Percentiles rank a stretch among this genome's conserved stretches.
Evolutionary conservation across 768 basidiomycete species (phyloP).

Genomic region (Polyporus arcularius): DNA sequence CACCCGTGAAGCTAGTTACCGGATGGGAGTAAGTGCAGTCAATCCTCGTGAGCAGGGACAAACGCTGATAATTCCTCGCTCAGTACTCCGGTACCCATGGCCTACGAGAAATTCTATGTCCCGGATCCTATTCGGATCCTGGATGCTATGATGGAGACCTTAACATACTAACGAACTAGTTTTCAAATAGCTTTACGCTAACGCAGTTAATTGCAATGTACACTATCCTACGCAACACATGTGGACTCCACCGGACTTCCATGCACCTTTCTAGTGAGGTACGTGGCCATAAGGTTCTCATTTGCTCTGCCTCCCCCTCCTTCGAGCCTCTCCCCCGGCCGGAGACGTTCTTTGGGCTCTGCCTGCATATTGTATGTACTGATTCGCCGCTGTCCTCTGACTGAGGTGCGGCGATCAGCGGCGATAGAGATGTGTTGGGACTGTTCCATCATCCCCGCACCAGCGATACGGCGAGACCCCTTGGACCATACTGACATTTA

Average conservation of each 20-base stretch:
- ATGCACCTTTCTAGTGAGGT: not conserved
- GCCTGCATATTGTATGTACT: too few relatives aligned
- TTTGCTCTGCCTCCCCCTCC: too few relatives aligned
- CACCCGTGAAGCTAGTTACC: constrained; percentile 83
- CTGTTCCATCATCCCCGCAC: too few relatives aligned
- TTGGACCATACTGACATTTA: not conserved
- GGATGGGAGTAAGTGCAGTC: constrained; percentile 87
- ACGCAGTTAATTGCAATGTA: constrained; percentile 2
- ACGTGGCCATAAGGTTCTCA: not conserved
- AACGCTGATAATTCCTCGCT: constrained; percentile 3
- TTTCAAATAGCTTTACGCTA: not conserved
- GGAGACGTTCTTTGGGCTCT: too few relatives aligned
- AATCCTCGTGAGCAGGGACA: not conserved
- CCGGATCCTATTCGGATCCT: constrained; percentile 84
- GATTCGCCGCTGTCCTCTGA: too few relatives aligned
- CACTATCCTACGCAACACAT: not conserved
- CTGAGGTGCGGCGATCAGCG: too few relatives aligned
- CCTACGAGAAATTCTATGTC: constrained; percentile 91
- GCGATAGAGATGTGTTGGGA: too few relatives aligned
- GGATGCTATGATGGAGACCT: constrained; percentile 82
- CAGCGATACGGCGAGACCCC: too few relatives aligned
- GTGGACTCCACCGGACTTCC: not conserved
- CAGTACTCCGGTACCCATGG: constrained; percentile 81
- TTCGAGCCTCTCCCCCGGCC: too few relatives aligned
- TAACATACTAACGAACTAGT: constrained; percentile 54